Evolutionary conservation across 495 filamentous ascomycete genomes (phyloP), one percentile per base, ranked within the genome.

Genomic region (Neurospora hispaniola): DNA sequence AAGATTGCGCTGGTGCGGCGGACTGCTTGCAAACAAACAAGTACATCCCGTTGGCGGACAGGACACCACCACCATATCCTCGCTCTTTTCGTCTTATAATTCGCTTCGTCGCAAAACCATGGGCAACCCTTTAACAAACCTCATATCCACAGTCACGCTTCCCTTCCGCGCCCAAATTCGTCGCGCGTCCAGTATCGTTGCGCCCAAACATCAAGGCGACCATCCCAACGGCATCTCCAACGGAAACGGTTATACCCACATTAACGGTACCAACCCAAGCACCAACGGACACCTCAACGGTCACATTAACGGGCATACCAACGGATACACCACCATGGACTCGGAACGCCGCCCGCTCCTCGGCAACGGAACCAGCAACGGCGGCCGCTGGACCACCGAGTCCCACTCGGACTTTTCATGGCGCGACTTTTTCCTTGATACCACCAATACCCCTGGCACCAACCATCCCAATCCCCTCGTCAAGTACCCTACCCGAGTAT

Each of bases 401-500:
- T 31, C 69, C 23, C 69, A 73, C 12, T 54, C 68, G n/a, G 75
- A 72, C 48, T 76, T 74, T 39, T 66, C 54, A 9, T 79, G 72
- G 72, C 70, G 78, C 76, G 76, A 77, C n/a, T 81, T 88, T 75
- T 82, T 88, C 70, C 75, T 86, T 71, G 81, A 86, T 72, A 75
- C 75, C 46, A 75, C 77, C 11, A 75, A 79, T 71, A 87, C 82
- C 31, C 85, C 86, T 7, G 86, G 86, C 73, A 79, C 76, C 75
- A 76, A 86, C 70, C 84, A 81, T 75, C 75, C 80, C 12, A 87
- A 86, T 68, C 79, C 79, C 70, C 89, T 88, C 81, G 83, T 90
- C 66, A 82, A 84, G 70, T 89, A 85, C 81, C 90, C 91, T 18
- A 83, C 85, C 71, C 83, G 83, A 59, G 71, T 78, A 10, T 86